These are phyloP conservation scores for Geranium brycei DNA, from an alignment of 345 rosid species.

Conservation along the genomic window DNA sequence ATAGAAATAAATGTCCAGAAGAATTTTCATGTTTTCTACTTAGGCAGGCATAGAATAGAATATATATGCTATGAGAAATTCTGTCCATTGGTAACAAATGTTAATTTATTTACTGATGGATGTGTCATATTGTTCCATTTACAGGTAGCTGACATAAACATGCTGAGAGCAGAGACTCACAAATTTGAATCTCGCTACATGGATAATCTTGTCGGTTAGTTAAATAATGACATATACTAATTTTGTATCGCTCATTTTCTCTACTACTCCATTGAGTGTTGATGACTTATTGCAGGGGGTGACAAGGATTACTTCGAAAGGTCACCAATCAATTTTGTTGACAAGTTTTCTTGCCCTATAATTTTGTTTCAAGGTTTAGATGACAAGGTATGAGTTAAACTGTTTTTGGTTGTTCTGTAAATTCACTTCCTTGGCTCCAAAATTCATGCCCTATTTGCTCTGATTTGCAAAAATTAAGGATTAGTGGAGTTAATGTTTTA, in stretches of 20 bases:
- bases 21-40: background rate
- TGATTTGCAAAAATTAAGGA: too few relatives aligned
- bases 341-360: conserved; percentile 83
- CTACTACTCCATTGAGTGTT: conserved; percentile 4
- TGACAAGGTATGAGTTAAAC: conserved; percentile 51
- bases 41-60: background rate
- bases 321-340: conserved; percentile 75
- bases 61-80: background rate
- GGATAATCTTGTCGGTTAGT: conserved; percentile 89
- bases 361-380: conserved; percentile 91
- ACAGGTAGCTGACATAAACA: conserved; percentile 72
- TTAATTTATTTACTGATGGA: background rate
- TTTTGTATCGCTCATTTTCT: conserved; percentile 5
- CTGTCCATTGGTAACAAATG: background rate
- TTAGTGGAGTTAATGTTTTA: too few relatives aligned
- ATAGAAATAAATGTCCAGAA: background rate
- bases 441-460: too few relatives aligned
- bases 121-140: conserved; percentile 9
- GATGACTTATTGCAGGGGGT: conserved; percentile 34
- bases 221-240: conserved; percentile 2
- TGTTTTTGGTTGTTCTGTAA: background rate
- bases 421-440: too few relatives aligned
- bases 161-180: conserved; percentile 72
- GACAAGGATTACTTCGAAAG: conserved; percentile 64
- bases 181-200: conserved; percentile 81